Base-by-base conservation (phyloP, 2,329 filamentous ascomycete genomes). In the Cyclaneusma minus region DNA sequence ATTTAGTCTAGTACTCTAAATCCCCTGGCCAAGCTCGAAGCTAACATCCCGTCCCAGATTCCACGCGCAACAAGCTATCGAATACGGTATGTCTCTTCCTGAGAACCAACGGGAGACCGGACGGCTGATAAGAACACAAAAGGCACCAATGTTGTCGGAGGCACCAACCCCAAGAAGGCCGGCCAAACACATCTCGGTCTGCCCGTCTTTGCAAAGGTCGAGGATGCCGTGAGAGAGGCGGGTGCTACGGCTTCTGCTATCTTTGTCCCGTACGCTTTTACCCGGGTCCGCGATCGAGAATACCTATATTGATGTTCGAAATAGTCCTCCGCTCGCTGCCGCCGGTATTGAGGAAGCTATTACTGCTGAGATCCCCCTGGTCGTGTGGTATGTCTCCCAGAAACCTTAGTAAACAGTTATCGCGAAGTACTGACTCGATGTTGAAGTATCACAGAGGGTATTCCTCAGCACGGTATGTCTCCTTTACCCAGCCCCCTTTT, bases 101-200 rank as follows among this genome's bases (percentile, higher is more conserved):
- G n/a, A n/a, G 5, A 22, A 10, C 8, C 13, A 16, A 21, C 14
- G 23, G 10, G 13, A 28, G 23, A n/a, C 15, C 13, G 15, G 16
- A 15, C 28, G 13, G 8, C 10, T 12, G 18, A 13, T 22, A 25
- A 29, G 55, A 40, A 35, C 28, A 27, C 18, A 27, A 36, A 46
- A 91, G 83, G 87, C 54, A 98, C 89, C 46, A 87, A 93, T 54
- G 83, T 98, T 41, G 84, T 98, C 41, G 89, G 89, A 55, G 89
- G 89, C 51, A 95, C 87, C 50, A 95, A 95, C 65, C 89, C 89
- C 52, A 95, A 93, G 70, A 98, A 98, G 67, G 89, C 89, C 40
- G 89, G 89, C 49, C 60, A 70, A 47, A 76, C 72, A 51, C 89
- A 98, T 58, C 73, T 98, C 36, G 83, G 74, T 51, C 78, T 79